Base-by-base conservation (phyloP, 129 eudicot species). In the Lactuca sativa region DNA sequence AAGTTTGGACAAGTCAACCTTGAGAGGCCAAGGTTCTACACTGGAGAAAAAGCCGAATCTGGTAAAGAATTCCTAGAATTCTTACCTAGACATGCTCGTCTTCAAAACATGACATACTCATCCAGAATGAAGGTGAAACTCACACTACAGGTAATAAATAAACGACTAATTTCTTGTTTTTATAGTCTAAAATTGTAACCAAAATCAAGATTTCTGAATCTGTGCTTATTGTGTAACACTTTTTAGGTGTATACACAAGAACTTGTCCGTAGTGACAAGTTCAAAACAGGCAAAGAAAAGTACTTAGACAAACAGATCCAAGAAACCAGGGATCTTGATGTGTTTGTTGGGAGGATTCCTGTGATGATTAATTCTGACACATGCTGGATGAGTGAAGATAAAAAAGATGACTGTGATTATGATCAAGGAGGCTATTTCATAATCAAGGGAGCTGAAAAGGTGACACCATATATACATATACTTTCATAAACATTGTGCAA, bases 361-460 rank as follows among this genome's bases (percentile, higher is more conserved):
- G 96, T 92, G n/a, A 92, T 92, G 98, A 95, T 92, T 33, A 86
- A 86, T 51, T 92, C 98, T 56, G 95, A 89, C 56, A 47, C 86
- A 2, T 92, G 98, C 79, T 86, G 98, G 98, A 89, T 86, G 98
- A 85, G 72, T 55, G 74, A 61, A 25, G 71, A 59, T 55, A 86
- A 82, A 16, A 85, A 81, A 79, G 81, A 63, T 30, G 92, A 89
- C 54, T 92, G 98, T 52, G 95, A 92, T 55, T 92, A 84, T 75
- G 98, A 92, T 58, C 86, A 89, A 61, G 96, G 98, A 25, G 98
- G 98, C 72, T 89, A 92, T 71, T 92, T 92, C 59, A 74, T 92
- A 12, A 73, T 92, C 74, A 89, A 92, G 83, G 98, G 98, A 59
- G 96, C 98, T 64, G 96, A 92, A 83, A 92, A 92, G 96, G 95